Conservation (phyloP, 805 yeast species). For the Saturnispora zaruensis region DNA sequence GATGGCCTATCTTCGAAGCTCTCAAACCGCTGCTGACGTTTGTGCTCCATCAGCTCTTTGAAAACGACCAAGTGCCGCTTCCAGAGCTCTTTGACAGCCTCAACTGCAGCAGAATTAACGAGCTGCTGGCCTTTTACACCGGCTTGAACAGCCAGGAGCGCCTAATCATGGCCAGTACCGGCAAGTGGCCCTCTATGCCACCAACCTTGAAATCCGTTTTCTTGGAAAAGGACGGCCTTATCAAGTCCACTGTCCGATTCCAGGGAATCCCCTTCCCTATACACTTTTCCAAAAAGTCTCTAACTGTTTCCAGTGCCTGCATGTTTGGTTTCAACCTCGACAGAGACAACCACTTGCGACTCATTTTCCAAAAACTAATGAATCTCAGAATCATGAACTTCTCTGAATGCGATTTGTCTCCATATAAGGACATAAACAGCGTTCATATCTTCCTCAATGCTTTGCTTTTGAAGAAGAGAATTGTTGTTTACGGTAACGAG, state of each 20-base stretch:
- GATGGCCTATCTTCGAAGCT: constrained; percentile 35
- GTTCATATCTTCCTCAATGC: constrained; percentile 41
- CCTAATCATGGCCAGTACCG: constrained; percentile 15
- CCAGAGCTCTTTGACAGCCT: constrained; percentile 12
- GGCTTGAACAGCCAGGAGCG: constrained; percentile 14
- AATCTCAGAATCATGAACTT: constrained; percentile 5
- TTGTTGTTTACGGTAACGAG: constrained; percentile 32
- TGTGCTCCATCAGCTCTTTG: constrained; percentile 33
- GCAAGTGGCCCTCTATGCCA: constrained; percentile 9
- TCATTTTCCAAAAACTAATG: constrained; percentile 13
- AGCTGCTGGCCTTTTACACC: constrained; percentile 19
- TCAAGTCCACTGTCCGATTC: constrained; percentile 19
- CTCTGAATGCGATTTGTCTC: constrained; percentile 14
- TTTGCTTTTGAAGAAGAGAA: constrained; percentile 38
- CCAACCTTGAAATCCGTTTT: constrained; percentile 11
- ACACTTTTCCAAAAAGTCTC: constrained; percentile 25
- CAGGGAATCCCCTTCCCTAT: constrained; percentile 23
- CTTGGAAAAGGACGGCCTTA: constrained; percentile 14
- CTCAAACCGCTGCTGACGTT: constrained; percentile 42
- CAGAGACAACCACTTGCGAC: constrained; percentile 21
- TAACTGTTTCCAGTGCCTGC: constrained; percentile 20
- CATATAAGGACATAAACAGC: constrained; percentile 18
- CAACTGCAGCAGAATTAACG: constrained; percentile 22
- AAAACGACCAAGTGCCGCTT: constrained; percentile 2
- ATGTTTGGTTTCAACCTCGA: constrained; percentile 28